phyloP scores from a whole-genome alignment of 2,329 filamentous ascomycete species.

The Cercospora sesami region DNA sequence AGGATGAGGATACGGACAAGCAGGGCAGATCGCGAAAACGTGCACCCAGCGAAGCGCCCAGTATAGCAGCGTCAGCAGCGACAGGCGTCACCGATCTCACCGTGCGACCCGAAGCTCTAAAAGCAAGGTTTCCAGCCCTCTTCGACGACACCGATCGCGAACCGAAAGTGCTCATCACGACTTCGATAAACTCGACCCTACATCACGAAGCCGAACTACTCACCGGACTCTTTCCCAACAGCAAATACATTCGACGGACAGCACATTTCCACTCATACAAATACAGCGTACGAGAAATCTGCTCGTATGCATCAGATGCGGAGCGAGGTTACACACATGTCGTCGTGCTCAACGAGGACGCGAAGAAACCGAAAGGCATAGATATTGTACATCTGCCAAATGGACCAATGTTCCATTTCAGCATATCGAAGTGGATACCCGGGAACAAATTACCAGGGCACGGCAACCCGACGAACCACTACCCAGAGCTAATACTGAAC shows the following conservation, averaged over 20 bases:
- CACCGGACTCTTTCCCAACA: conserved; percentile 77
- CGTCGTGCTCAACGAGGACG: conserved; percentile 82
- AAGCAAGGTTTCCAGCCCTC: conserved; percentile 61
- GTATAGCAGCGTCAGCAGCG: conserved; percentile 51
- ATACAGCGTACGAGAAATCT: conserved; percentile 88
- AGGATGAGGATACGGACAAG: conserved; percentile 42
- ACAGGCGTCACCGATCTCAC: conserved; percentile 63
- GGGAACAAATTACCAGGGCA: conserved; percentile 86
- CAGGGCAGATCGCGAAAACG: conserved; percentile 29
- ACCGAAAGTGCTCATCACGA: conserved; percentile 91
- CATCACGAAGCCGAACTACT: conserved; percentile 80
- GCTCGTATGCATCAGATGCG: conserved; percentile 72
- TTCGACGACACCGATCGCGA: conserved; percentile 53
- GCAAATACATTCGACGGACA: conserved; percentile 78
- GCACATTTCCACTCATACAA: conserved; percentile 83
- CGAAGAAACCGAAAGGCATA: conserved; percentile 78
- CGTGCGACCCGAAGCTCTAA: conserved; percentile 61
- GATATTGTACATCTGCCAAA: conserved; percentile 80
- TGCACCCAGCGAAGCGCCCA: conserved; percentile 49
- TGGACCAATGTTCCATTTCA: conserved; percentile 92
- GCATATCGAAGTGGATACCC: conserved; percentile 85
- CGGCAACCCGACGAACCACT: conserved; percentile 84
- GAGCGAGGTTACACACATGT: conserved; percentile 75
- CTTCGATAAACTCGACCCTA: conserved; percentile 81
- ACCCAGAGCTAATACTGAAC: conserved; percentile 86